phyloP scores from a whole-genome alignment of 2,329 filamentous ascomycete genomes.

The Pestalotiopsis sp. region DNA sequence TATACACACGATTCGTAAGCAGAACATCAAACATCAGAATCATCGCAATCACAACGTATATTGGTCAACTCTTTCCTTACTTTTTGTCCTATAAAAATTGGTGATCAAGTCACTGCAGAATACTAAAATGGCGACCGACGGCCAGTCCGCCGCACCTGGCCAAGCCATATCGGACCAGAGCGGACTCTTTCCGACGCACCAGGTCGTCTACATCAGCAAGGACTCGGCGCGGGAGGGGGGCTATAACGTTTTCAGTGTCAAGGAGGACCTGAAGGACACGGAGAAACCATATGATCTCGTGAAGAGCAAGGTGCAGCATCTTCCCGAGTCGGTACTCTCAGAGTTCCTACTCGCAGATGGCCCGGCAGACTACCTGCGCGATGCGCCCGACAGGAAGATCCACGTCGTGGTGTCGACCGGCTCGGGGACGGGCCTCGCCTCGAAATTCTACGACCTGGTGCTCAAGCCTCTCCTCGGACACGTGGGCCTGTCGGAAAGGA shows the following conservation, averaged over 20 bases:
- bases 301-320: constrained; percentile 31
- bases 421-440: constrained; percentile 65
- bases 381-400: constrained; percentile 35
- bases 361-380: constrained; percentile 38
- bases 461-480: constrained; percentile 58
- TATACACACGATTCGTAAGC: not conserved
- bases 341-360: constrained; percentile 38
- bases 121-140: not conserved
- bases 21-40: not conserved
- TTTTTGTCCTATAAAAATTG: too few species aligned
- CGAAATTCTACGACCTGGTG: constrained; percentile 56
- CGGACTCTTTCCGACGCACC: constrained; percentile 27
- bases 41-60: not conserved
- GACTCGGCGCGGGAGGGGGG: not conserved
- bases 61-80: too few species aligned
- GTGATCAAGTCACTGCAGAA: not conserved
- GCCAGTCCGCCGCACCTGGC: not conserved
- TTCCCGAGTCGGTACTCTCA: constrained; percentile 41
- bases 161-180: not conserved
- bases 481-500: constrained; percentile 40
- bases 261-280: constrained; percentile 27
- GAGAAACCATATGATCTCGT: constrained; percentile 28
- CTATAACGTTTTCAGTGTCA: constrained; percentile 42
- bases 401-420: constrained; percentile 69
- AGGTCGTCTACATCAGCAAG: constrained; percentile 33